Evolutionary conservation across 192 early-diverging fungal genomes (phyloP).

Genomic region (Mortierella hygrophila): DNA sequence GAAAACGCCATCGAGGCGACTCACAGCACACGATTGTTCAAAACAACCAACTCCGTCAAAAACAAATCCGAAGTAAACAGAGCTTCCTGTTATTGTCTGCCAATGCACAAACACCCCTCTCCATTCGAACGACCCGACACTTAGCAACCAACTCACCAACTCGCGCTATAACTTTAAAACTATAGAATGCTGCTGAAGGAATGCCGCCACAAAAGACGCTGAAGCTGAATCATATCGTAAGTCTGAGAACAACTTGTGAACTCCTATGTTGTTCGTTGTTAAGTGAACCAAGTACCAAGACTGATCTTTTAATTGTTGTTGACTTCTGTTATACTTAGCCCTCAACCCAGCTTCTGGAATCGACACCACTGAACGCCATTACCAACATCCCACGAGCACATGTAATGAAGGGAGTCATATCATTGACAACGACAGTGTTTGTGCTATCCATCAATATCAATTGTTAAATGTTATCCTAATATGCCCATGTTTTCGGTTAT

Average conservation of each 20-base stretch:
- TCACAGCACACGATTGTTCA: constrained; percentile 13
- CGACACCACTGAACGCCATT: constrained; percentile 29
- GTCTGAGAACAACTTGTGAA: background rate
- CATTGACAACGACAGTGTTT: background rate
- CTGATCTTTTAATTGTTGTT: background rate
- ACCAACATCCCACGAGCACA: constrained; percentile 37
- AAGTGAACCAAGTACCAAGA: background rate
- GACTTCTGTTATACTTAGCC: constrained; percentile 19
- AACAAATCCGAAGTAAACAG: constrained; percentile 38
- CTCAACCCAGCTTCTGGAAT: constrained; percentile 24
- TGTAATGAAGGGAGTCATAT: background rate
- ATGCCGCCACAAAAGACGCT: constrained; percentile 51
- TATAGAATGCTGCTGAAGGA: constrained; percentile 32
- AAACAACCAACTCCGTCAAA: constrained; percentile 16
- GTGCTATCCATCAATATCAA: background rate
- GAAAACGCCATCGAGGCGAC: constrained; percentile 50
- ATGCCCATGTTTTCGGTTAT: background rate
- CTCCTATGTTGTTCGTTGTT: too few relatives aligned
- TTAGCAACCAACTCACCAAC: background rate
- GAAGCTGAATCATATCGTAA: constrained; percentile 39
- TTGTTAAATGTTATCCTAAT: background rate
- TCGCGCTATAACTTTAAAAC: background rate
- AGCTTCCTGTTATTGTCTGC: background rate
- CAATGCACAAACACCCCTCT: too few relatives aligned
- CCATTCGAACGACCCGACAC: background rate